A percentile compares a stretch with the other conserved stretches of the same genome.
Conservation (phyloP, 257 asterid genomes). For the Solanum lignicaule region DNA sequence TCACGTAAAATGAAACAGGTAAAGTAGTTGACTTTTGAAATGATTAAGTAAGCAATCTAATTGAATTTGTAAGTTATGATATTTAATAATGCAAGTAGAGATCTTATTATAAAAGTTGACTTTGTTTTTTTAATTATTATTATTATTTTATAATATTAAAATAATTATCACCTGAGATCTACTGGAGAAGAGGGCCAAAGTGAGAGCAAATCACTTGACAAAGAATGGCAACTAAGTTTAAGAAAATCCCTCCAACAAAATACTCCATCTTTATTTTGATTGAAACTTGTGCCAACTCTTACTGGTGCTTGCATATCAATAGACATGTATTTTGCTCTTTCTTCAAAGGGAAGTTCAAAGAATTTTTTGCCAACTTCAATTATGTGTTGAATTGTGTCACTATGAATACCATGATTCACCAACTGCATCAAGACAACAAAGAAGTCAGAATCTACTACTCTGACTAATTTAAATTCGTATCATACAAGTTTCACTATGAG, state of each 20-base stretch:
- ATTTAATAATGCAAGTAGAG: neutral
- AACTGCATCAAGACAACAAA: constrained; percentile 8
- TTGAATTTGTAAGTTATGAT: neutral
- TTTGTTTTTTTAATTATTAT: neutral
- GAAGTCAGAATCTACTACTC: neutral
- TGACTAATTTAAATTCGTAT: neutral
- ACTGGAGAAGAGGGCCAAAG: constrained; percentile 25
- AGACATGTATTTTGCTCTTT: constrained; percentile 22
- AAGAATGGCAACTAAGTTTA: constrained; percentile 15
- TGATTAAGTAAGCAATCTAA: neutral
- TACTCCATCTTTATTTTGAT: constrained; percentile 21
- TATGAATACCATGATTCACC: constrained; percentile 22
- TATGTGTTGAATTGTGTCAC: neutral
- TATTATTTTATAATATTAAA: neutral
- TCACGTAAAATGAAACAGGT: neutral
- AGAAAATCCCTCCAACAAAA: constrained; percentile 31
- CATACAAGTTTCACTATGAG: neutral
- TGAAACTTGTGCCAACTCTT: constrained; percentile 22
- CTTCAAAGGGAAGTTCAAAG: constrained; percentile 23
- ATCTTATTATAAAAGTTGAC: neutral
- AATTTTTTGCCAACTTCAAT: constrained; percentile 4
- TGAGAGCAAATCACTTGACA: neutral
- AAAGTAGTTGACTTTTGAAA: neutral
- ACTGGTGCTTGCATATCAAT: constrained; percentile 15
- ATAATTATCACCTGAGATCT: constrained; percentile 9